Conservation (phyloP, 148 eudicot genomes). For the Arbutus unedo region DNA sequence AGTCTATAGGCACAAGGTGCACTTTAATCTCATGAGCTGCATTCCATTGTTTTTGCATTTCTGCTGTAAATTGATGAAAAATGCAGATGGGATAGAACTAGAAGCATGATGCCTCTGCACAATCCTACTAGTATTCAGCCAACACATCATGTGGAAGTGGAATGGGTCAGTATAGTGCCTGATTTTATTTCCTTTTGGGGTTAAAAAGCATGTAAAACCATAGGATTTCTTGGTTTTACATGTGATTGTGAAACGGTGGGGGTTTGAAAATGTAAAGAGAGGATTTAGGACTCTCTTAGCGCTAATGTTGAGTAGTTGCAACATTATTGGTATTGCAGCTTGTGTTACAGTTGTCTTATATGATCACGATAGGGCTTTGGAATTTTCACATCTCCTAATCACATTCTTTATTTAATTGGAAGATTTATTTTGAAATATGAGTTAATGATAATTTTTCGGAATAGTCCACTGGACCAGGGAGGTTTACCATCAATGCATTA, state of each 20-base stretch:
- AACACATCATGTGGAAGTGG: background rate
- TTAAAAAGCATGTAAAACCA: background rate
- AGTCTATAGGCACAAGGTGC: background rate
- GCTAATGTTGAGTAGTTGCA: background rate
- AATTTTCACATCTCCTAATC: background rate
- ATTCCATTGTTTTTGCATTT: background rate
- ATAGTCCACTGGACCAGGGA: background rate
- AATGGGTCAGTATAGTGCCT: background rate
- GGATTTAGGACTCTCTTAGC: background rate
- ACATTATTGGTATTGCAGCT: background rate
- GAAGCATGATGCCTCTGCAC: background rate
- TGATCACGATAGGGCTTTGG: background rate
- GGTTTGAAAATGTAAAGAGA: too few species aligned
- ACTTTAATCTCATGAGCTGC: background rate
- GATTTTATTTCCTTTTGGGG: background rate
- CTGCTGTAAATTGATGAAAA: background rate
- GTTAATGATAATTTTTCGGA: background rate
- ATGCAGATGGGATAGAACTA: background rate
- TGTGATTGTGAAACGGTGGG: background rate
- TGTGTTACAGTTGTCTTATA: background rate
- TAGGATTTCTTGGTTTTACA: background rate
- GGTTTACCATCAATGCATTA: background rate
- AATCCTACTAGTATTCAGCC: background rate
- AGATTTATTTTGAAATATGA: background rate
- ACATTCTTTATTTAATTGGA: background rate